Percentiles rank a stretch among this genome's conserved stretches.
Evolutionary conservation across 139 green algal genomes (phyloP).

Genomic region (Chlorella sp.): DNA sequence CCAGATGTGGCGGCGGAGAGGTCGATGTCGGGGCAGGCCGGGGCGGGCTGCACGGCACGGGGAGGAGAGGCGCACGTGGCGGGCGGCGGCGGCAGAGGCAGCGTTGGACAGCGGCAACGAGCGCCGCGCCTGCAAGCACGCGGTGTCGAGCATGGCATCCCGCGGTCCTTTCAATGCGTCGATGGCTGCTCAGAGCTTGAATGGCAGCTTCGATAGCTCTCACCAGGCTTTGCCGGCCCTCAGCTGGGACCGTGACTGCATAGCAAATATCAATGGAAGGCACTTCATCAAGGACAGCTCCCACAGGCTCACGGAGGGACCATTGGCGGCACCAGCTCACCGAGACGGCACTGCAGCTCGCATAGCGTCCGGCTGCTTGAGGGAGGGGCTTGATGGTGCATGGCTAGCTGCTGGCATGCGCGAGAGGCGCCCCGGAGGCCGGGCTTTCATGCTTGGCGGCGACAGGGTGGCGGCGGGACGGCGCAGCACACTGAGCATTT

Average conservation of each 20-base stretch:
- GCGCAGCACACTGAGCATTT: no score
- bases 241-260: slow-evolving; percentile 10
- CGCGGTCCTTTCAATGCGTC: neutral
- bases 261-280: no score
- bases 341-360: slow-evolving; percentile 17
- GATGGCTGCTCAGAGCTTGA: neutral
- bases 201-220: neutral
- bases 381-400: neutral
- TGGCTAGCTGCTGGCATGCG: neutral
- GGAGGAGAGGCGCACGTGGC: neutral
- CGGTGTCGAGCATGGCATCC: no score
- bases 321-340: neutral
- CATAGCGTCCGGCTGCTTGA: slow-evolving; percentile 11
- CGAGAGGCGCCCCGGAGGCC: no score
- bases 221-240: neutral
- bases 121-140: no score
- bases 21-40: slow-evolving; percentile 7
- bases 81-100: neutral
- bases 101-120: neutral
- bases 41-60: neutral
- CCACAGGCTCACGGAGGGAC: neutral
- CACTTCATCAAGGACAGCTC: neutral
- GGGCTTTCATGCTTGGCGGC: no score
- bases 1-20: neutral
- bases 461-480: no score